These are phyloP conservation scores for Poa pratensis DNA, from an alignment of 176 grass and related monocot species.

Conservation along the genomic window DNA sequence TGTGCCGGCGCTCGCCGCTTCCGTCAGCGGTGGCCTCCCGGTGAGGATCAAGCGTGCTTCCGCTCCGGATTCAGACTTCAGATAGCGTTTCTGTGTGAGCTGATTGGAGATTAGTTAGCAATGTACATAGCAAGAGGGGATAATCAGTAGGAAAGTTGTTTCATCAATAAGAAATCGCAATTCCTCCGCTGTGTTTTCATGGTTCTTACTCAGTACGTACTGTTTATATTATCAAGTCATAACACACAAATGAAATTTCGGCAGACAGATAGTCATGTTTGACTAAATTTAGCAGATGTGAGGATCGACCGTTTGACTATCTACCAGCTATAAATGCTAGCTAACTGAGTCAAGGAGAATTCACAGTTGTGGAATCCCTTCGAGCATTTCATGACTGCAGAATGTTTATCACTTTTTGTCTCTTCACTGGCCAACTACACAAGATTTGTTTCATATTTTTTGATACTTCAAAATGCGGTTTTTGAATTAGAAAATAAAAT, in stretches of 20 bases:
- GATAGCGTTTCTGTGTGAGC: background rate
- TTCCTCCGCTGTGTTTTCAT: background rate
- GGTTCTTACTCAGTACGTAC: background rate
- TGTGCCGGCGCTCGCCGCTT: slow-evolving; percentile 60
- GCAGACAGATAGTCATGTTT: background rate
- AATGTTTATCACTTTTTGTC: too few relatives aligned
- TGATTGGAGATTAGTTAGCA: background rate
- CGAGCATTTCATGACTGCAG: background rate
- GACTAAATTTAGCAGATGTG: background rate
- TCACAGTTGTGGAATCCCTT: background rate
- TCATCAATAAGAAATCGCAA: slow-evolving; percentile 8
- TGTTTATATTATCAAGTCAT: background rate
- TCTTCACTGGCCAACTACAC: too few relatives aligned
- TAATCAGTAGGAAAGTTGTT: slow-evolving; percentile 28
- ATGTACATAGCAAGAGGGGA: slow-evolving; percentile 40
- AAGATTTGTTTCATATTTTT: too few relatives aligned
- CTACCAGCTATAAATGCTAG: background rate
- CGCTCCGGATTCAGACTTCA: background rate
- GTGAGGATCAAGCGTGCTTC: slow-evolving; percentile 43
- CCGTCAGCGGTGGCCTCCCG: slow-evolving; percentile 58
- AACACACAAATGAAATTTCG: background rate
- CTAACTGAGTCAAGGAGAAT: background rate
- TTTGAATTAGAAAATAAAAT: too few relatives aligned
- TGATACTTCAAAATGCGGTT: too few relatives aligned
- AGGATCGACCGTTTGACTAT: background rate